phyloP scores from a whole-genome alignment of 2,329 filamentous ascomycete species.

The Sporothrix sp. region DNA sequence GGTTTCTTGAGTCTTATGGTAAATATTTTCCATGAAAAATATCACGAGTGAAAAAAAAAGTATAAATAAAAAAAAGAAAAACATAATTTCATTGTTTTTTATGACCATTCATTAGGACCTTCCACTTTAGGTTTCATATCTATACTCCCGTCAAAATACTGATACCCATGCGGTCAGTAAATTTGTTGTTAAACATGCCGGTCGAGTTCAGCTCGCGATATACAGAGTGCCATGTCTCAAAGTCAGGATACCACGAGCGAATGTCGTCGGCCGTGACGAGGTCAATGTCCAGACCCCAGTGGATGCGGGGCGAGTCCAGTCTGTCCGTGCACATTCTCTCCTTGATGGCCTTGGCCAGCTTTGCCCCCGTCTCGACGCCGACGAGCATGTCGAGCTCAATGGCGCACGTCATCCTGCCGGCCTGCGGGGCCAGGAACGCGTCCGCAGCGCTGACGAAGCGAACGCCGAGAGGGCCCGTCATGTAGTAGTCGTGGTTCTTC shows the following conservation, averaged over 20 bases:
- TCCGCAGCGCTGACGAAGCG: slow-evolving; percentile 18
- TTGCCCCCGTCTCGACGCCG: slow-evolving; percentile 16
- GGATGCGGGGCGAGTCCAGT: slow-evolving; percentile 16
- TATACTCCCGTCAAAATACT: no score
- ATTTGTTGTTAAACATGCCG: slow-evolving; percentile 23
- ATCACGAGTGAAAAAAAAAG: no score
- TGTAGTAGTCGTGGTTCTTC: slow-evolving; percentile 17
- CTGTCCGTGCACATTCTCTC: slow-evolving; percentile 15
- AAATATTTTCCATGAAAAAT: no score
- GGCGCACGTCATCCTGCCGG: slow-evolving; percentile 20
- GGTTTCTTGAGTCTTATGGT: no score
- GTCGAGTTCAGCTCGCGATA: slow-evolving; percentile 19
- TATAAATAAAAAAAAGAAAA: no score
- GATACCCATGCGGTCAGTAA: slow-evolving; percentile 20
- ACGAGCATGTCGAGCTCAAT: slow-evolving; percentile 21
- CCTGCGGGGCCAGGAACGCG: slow-evolving; percentile 20
- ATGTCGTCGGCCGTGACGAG: slow-evolving; percentile 18
- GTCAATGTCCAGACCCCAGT: slow-evolving; percentile 22
- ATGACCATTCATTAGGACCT: no score
- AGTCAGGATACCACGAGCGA: slow-evolving; percentile 19
- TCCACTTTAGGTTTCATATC: no score
- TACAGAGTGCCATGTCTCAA: slow-evolving; percentile 19
- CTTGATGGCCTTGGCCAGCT: slow-evolving; percentile 18
- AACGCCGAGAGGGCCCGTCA: slow-evolving; percentile 21
- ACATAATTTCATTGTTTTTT: no score